Conservation (phyloP, 1,284 basidiomycete genomes). For the Agaricales sp. region DNA sequence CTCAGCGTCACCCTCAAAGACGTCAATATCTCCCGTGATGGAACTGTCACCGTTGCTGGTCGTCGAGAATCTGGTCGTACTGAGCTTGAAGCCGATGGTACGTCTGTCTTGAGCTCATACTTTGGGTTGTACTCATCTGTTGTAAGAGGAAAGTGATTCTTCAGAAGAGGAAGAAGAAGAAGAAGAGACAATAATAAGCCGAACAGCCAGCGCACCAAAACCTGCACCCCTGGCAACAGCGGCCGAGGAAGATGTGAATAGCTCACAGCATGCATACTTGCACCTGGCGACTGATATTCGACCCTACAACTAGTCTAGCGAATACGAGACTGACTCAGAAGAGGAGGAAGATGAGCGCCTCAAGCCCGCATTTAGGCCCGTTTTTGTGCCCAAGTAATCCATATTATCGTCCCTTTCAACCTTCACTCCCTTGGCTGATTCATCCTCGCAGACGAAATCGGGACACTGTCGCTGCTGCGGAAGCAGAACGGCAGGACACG, state of each 20-base stretch:
- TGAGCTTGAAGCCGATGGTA: constrained; percentile 28
- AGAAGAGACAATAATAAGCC: constrained; percentile 4
- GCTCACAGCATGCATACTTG: constrained; percentile 4
- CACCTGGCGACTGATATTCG: constrained; percentile 10
- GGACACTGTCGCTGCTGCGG: constrained; percentile 54
- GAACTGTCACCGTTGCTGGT: constrained; percentile 68
- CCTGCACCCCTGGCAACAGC: neutral
- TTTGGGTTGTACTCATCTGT: neutral
- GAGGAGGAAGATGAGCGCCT: constrained; percentile 46
- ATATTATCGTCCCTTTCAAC: constrained; percentile 2
- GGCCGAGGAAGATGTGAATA: constrained; percentile 31
- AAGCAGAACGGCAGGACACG: constrained; percentile 53
- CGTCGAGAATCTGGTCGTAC: constrained; percentile 66
- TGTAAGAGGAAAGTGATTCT: constrained; percentile 19
- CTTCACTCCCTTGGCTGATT: constrained; percentile 5
- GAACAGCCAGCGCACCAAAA: neutral
- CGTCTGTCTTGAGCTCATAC: constrained; percentile 17
- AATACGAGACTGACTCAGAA: constrained; percentile 65
- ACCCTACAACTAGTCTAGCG: constrained; percentile 46
- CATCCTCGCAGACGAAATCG: constrained; percentile 50
- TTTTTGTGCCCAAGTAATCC: constrained; percentile 84
- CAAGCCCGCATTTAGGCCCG: constrained; percentile 68
- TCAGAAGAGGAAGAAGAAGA: constrained; percentile 41
- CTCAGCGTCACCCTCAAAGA: constrained; percentile 69
- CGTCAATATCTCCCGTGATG: constrained; percentile 68